These are phyloP conservation scores for Lignosus rhinocerotis DNA, from an alignment of 1,284 basidiomycete species.

Conservation along the genomic window DNA sequence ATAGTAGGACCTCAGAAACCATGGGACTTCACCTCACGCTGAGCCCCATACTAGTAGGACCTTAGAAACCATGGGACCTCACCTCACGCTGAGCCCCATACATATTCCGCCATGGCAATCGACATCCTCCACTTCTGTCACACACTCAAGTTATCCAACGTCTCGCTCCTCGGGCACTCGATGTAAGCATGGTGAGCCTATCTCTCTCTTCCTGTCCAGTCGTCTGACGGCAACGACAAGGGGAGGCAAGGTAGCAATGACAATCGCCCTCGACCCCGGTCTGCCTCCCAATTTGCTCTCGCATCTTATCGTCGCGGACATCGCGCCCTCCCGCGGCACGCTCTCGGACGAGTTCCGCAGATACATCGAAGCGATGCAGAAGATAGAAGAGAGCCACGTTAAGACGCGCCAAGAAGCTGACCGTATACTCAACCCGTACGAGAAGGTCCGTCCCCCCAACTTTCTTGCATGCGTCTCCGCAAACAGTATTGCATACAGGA, in stretches of 20 bases:
- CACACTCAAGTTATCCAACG: conserved; percentile 51
- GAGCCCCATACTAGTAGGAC: conserved; percentile 69
- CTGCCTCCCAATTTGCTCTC: conserved; percentile 50
- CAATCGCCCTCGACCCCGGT: conserved; percentile 63
- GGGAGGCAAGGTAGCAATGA: conserved; percentile 89
- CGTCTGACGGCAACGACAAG: conserved; percentile 38
- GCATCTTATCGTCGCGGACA: conserved; percentile 79
- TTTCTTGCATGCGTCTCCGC: not conserved
- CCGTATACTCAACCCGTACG: conserved; percentile 59
- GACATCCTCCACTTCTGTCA: conserved; percentile 68
- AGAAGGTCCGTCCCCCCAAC: conserved; percentile 45
- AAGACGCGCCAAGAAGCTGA: conserved; percentile 66
- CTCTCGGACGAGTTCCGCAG: conserved; percentile 65
- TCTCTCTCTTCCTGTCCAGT: not conserved
- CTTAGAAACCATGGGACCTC: conserved; percentile 84
- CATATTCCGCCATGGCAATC: conserved; percentile 70
- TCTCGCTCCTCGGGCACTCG: conserved; percentile 81
- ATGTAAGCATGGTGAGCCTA: conserved; percentile 53
- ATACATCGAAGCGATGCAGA: conserved; percentile 73
- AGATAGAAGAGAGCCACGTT: conserved; percentile 58
- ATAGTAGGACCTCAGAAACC: conserved; percentile 78
- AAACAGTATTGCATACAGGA: conserved; percentile 49
- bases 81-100: conserved; percentile 70
- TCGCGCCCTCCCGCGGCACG: conserved; percentile 66
- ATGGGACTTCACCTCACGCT: conserved; percentile 76